phyloP scores from a whole-genome alignment of 176 grass and related monocot genomes.

The Secale cereale region DNA sequence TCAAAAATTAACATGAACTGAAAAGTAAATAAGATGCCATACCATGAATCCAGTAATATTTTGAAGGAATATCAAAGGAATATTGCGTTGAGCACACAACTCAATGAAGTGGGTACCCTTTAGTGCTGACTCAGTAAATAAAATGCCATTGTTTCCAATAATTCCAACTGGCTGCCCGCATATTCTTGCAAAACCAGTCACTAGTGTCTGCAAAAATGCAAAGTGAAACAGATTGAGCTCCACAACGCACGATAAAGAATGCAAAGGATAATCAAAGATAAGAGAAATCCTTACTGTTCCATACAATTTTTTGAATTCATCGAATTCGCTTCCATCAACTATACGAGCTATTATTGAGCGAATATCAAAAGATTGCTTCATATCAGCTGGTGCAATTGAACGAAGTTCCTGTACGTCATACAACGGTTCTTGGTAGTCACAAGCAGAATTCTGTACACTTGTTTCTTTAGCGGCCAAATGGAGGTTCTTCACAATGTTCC shows the following conservation, averaged over 20 bases:
- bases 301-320: slow-evolving; percentile 99
- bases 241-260: slow-evolving; percentile 4
- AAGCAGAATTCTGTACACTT: slow-evolving; percentile 41
- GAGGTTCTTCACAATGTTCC: slow-evolving; percentile 85
- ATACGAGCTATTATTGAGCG: slow-evolving; percentile 78
- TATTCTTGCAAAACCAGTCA: slow-evolving; percentile 96
- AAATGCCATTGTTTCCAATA: slow-evolving; percentile 98
- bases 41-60: slow-evolving; percentile 99
- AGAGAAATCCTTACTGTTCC: slow-evolving; percentile 73
- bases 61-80: slow-evolving; percentile 99
- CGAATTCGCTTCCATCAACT: slow-evolving; percentile 92
- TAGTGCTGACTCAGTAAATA: slow-evolving; percentile 89
- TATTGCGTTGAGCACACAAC: slow-evolving; percentile 89
- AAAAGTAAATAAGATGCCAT: slow-evolving; percentile 18
- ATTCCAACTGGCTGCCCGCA: slow-evolving; percentile 88
- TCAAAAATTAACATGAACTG: too few relatives aligned
- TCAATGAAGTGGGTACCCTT: slow-evolving; percentile 98
- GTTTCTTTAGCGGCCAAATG: slow-evolving; percentile 72
- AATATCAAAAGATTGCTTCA: slow-evolving; percentile 85
- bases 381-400: slow-evolving; percentile 77
- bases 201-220: slow-evolving; percentile 63
- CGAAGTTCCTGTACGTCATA: slow-evolving; percentile 79
- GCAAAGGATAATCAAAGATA: background rate
- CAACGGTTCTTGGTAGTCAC: slow-evolving; percentile 78
- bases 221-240: slow-evolving; percentile 12